phyloP scores from a whole-genome alignment of 192 early-diverging fungal genomes.

The Spizellomyces sp. region DNA sequence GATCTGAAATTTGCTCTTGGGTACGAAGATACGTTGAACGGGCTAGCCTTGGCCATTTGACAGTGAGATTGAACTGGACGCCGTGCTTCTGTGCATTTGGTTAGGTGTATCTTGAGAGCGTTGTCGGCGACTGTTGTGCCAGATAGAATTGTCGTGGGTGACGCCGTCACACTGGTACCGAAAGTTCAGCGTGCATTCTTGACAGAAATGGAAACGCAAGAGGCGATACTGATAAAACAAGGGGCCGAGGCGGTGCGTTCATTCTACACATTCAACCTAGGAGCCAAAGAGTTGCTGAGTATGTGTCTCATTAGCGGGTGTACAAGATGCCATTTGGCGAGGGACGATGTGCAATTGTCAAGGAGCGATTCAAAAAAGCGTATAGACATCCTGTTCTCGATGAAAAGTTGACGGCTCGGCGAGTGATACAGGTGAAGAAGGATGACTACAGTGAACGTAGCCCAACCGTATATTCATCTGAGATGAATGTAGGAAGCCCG shows the following conservation, averaged over 20 bases:
- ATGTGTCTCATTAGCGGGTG: constrained; percentile 62
- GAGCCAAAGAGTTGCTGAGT: not conserved
- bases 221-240: constrained; percentile 72
- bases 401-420: constrained; percentile 71
- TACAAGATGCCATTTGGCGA: constrained; percentile 68
- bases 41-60: no score
- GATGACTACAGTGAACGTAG: constrained; percentile 1
- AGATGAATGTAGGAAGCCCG: constrained; percentile 71
- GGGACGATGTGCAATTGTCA: constrained; percentile 68
- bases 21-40: no score
- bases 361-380: constrained; percentile 90
- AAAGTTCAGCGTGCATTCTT: not conserved
- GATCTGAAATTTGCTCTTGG: no score
- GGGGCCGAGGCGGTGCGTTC: constrained; percentile 82
- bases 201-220: not conserved
- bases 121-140: not conserved
- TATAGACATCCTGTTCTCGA: constrained; percentile 93
- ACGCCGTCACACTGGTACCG: not conserved
- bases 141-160: no score
- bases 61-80: no score
- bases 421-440: constrained; percentile 68
- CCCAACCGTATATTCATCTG: constrained; percentile 14
- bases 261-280: not conserved
- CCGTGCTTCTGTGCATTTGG: not conserved
- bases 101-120: not conserved